Evolutionary conservation across 2,329 filamentous ascomycete genomes (phyloP).

Genomic region (Chaetomium olivaceum): DNA sequence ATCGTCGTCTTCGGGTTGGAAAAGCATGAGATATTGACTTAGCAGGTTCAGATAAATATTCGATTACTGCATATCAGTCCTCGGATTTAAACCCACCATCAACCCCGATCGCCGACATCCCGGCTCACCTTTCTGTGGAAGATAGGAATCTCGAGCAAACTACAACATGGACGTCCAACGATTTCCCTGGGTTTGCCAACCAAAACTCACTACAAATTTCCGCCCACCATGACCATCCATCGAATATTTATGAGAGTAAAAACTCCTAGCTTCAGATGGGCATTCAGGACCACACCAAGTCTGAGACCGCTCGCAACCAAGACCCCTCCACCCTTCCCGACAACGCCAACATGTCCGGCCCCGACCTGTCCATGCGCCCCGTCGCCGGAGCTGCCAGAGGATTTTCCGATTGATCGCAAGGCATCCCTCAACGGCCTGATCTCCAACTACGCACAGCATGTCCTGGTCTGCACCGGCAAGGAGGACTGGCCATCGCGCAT

Average conservation of each 20-base stretch:
- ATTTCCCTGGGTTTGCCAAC: neutral
- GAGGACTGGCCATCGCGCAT: constrained; percentile 81
- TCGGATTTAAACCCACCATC: constrained; percentile 17
- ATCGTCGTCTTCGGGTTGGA: neutral
- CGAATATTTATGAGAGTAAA: constrained; percentile 15
- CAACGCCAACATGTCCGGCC: constrained; percentile 64
- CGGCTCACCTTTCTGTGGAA: neutral
- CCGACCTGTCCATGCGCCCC: constrained; percentile 75
- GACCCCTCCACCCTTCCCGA: constrained; percentile 42
- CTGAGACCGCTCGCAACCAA: constrained; percentile 20
- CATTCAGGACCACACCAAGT: neutral
- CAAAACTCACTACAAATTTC: neutral
- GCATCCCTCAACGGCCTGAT: constrained; percentile 74
- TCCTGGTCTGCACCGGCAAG: constrained; percentile 79
- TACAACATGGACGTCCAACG: constrained; percentile 13
- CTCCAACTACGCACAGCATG: constrained; percentile 75
- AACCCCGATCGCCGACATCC: constrained; percentile 8
- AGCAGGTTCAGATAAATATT: neutral
- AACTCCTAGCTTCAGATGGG: constrained; percentile 8
- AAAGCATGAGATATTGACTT: constrained; percentile 8
- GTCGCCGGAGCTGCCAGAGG: constrained; percentile 62
- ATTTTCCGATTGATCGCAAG: constrained; percentile 72
- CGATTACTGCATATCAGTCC: constrained; percentile 10
- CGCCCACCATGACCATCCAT: constrained; percentile 21
- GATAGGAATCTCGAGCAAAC: neutral